Base-by-base conservation (phyloP, 192 early-diverging fungal species). In the Coemansia sp. region DNA sequence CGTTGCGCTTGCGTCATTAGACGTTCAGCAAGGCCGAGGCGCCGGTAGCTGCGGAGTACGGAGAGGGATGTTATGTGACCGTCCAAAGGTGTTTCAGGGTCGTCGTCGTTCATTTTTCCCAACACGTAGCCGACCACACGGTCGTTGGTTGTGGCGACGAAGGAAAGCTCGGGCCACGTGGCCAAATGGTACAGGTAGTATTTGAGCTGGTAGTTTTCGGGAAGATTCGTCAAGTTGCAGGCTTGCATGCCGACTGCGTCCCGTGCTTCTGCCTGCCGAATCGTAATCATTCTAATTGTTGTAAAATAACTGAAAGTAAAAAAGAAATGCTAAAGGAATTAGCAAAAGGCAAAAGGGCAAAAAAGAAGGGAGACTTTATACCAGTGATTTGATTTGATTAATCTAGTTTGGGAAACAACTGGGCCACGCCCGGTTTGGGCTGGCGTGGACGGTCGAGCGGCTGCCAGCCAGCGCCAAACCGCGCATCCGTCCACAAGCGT, bases 131-230 rank as follows among this genome's bases (percentile, higher is more conserved):
- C 97, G 15, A 99, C 92, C 51, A 99, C 89, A 40, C 89, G 88
- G 6, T 22, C 93, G 92, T 64, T 93, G 89, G 53, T 89, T 85
- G 74, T 96, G 90, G 97, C 97, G 5, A 99, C 95, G 62, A 87
- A 95, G 31, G 93, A 95, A 9, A 99, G 87, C 75, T 92, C 89
- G n/a, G 92, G 92, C 92, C 92, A 94, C 23, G 89, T 87, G 20
- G 89, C 72, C 14, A 86, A 71, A 54, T 94, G 92, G 65, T 94
- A 93, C 42, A 93, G 74, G 67, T 93, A 98, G 83, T 99, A 99
- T 80, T 99, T 99, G 91, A 99, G 95, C 71, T 94, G 92, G 78
- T 99, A 99, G 87, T 99, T 99, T 82, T 99, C 97, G 8, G 97
- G 97, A 38, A 99, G 85, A 77, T 99, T 98, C 59, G 87, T 84